A percentile compares a stretch with the other conserved stretches of the same genome.
Conservation (phyloP, 495 filamentous ascomycete species). For the Pyrenula aspistea region DNA sequence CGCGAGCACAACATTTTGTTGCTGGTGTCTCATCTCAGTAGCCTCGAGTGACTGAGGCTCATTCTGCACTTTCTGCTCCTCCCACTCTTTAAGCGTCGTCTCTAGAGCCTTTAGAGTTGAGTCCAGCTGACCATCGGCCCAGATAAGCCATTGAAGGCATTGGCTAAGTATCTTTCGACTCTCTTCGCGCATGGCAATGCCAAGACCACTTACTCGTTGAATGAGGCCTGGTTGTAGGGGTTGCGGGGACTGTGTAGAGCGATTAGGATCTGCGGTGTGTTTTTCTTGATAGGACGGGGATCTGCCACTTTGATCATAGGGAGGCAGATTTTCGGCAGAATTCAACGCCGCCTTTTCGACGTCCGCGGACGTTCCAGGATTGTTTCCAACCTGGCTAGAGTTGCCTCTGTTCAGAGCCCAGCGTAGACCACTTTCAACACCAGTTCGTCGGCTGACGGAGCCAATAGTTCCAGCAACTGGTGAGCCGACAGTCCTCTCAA, state of each 20-base stretch:
- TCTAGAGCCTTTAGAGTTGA: constrained; percentile 57
- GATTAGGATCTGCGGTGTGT: constrained; percentile 3
- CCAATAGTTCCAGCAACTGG: constrained; percentile 74
- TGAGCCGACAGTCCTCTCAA: constrained; percentile 69
- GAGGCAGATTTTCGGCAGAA: constrained; percentile 57
- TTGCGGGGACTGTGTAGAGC: constrained; percentile 17
- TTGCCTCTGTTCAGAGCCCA: constrained; percentile 51
- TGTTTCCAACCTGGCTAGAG: constrained; percentile 35
- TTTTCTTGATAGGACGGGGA: constrained; percentile 51
- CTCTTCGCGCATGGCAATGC: constrained; percentile 78
- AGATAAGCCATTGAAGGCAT: constrained; percentile 62
- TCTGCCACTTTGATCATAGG: constrained; percentile 58
- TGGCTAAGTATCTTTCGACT: constrained; percentile 65
- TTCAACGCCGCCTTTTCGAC: constrained; percentile 35
- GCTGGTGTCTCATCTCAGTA: constrained; percentile 18
- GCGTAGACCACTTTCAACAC: constrained; percentile 69
- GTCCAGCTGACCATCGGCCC: constrained; percentile 64
- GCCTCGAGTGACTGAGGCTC: constrained; percentile 8
- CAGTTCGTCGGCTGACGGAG: constrained; percentile 68
- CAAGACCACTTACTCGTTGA: constrained; percentile 71
- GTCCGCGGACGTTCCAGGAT: constrained; percentile 10
- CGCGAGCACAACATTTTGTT: constrained; percentile 33
- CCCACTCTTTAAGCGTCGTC: constrained; percentile 62
- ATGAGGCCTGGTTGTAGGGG: constrained; percentile 72
- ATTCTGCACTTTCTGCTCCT: constrained; percentile 25